Percentiles rank a stretch among this genome's conserved stretches.
Evolutionary conservation across 2,329 filamentous ascomycete genomes (phyloP).

Genomic region (Didymella pinodella): DNA sequence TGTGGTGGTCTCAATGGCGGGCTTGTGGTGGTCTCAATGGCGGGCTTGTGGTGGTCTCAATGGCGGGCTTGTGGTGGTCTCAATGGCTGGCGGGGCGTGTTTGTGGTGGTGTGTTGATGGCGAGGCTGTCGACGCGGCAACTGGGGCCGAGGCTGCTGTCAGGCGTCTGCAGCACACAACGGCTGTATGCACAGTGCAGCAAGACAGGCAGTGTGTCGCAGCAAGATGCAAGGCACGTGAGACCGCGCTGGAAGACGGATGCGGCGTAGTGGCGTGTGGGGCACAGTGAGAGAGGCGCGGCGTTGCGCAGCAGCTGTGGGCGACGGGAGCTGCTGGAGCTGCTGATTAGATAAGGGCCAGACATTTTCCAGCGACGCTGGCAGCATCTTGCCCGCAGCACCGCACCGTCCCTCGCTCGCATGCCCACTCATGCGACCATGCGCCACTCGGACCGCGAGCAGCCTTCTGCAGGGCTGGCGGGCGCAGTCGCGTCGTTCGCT

Average conservation of each 20-base stretch:
- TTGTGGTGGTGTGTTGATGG: conserved; percentile 36
- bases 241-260: conserved; percentile 9
- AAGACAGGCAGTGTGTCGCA: background rate
- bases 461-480: conserved; percentile 51
- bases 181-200: background rate
- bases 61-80: background rate
- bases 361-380: conserved; percentile 13
- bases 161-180: background rate
- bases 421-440: conserved; percentile 60
- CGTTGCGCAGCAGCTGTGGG: background rate
- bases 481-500: conserved; percentile 33
- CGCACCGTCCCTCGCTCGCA: conserved; percentile 28
- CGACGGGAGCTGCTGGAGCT: background rate
- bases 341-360: conserved; percentile 18
- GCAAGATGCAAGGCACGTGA: conserved; percentile 11
- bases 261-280: conserved; percentile 23
- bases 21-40: background rate
- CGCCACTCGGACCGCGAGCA: conserved; percentile 52
- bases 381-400: conserved; percentile 6
- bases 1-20: too few relatives aligned
- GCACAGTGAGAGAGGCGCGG: conserved; percentile 8
- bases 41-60: background rate
- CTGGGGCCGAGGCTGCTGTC: conserved; percentile 8
- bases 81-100: conserved; percentile 4
- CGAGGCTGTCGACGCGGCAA: conserved; percentile 44